Base-by-base conservation (phyloP, 2,329 filamentous ascomycete species). In the Rutstroemia sydowiana region DNA sequence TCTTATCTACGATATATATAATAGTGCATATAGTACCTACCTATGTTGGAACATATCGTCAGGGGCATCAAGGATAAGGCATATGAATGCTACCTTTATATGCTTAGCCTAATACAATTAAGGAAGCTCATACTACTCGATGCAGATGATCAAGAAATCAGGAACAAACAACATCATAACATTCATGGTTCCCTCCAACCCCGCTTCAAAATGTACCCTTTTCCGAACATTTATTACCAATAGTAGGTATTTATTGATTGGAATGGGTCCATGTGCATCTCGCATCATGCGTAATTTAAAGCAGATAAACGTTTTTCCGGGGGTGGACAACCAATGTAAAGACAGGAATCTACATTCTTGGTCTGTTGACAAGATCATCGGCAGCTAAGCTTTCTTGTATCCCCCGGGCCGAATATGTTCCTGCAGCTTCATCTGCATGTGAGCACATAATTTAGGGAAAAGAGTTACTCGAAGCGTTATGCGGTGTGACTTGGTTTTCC, bases 301-400 rank as follows among this genome's bases (percentile, higher is more conserved):
- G 41, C n/a, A 34, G 21, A 8, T 44, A 32, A 21, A 40, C 16
- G 26, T 4, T 18, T 9, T 20, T 30, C 23, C 28, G 32, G 37
- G 47, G 45, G 21, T 30, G 40, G 42, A 18, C 32, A 52, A 44
- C 42, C 45, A 50, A 46, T 54, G 39, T 34, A 28, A 34, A 34
- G 21, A 40, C 46, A 39, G 30, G 45, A 54, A 32, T 26, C 21
- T 2, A 7, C 14, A 40, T 39, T 47, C 32, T 23, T 44, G 52
- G 48, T 34, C 34, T 26, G 26, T 37, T 45, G 48, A 39, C 40
- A 42, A 40, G 48, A 52, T 49, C 46, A 30, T 54, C 54, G 52
- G 48, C 34, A 45, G 36, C 50, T 34, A 44, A 40, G 14, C 34
- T 20, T 32, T 51, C 37, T 31, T 23, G 21, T 23, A 14, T 43